Conservation (phyloP, 805 yeast genomes). For the Starmera caribaea region DNA sequence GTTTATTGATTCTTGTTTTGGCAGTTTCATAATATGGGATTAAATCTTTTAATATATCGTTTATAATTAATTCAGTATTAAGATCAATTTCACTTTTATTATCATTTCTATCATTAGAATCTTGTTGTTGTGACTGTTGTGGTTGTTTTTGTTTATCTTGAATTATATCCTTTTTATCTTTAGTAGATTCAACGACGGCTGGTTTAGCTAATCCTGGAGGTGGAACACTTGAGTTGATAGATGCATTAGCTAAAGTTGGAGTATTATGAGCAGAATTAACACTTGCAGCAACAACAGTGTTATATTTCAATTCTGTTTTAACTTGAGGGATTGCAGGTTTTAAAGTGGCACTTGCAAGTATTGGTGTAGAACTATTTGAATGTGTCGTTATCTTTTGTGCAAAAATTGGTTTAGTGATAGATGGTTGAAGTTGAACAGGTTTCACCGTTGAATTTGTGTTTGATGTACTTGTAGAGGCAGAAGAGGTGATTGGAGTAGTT, state of each 20-base stretch:
- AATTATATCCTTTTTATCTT: constrained; percentile 5
- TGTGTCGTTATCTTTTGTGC: background rate
- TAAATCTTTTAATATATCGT: constrained; percentile 14
- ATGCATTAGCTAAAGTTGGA: constrained; percentile 9
- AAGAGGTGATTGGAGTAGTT: constrained; percentile 16
- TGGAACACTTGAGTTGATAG: constrained; percentile 9
- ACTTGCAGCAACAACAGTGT: constrained; percentile 30
- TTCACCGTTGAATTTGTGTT: constrained; percentile 23
- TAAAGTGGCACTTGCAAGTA: constrained; percentile 17
- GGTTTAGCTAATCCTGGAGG: constrained; percentile 7
- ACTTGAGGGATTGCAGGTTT: constrained; percentile 50
- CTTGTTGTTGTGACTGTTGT: constrained; percentile 1
- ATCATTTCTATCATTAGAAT: constrained; percentile 3
- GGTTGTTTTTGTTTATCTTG: constrained; percentile 6
- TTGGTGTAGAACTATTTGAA: constrained; percentile 2
- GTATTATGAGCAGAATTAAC: constrained; percentile 10
- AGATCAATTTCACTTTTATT: constrained; percentile 4
- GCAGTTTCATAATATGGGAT: constrained; percentile 20
- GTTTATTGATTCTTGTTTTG: constrained; percentile 35
- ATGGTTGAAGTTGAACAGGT: constrained; percentile 42
- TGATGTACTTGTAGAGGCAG: constrained; percentile 5
- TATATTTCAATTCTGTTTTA: constrained; percentile 46
- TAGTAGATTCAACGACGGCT: constrained; percentile 1
- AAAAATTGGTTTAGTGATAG: background rate
- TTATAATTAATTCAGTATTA: constrained; percentile 1